A percentile compares a stretch with the other conserved stretches of the same genome.
These are phyloP conservation scores for Stenogyne calaminthoides DNA, from an alignment of 305 asterid genomes.

Conservation along the genomic window DNA sequence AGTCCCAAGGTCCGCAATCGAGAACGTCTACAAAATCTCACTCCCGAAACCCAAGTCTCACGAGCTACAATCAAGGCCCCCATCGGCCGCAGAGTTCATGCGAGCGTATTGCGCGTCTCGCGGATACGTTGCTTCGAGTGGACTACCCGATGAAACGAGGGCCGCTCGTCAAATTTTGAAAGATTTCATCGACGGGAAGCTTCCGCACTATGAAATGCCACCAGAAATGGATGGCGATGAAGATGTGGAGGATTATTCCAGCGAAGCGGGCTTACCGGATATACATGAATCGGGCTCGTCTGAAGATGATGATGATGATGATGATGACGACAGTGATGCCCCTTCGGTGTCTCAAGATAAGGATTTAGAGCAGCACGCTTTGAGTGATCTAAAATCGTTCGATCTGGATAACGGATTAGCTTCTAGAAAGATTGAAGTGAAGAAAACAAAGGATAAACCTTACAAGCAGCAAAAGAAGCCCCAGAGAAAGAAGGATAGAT, in stretches of 20 bases:
- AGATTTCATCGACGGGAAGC: conserved; percentile 91
- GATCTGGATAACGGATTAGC: conserved; percentile 73
- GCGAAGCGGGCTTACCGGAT: conserved; percentile 35
- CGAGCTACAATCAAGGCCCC: conserved; percentile 73
- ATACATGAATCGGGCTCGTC: conserved; percentile 45
- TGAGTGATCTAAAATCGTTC: conserved; percentile 69
- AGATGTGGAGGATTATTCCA: conserved; percentile 26
- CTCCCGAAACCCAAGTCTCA: conserved; percentile 88
- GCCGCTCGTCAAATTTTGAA: conserved; percentile 88
- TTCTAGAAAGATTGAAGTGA: conserved; percentile 32
- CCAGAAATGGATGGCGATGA: conserved; percentile 48
- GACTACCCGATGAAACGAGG: conserved; percentile 90
- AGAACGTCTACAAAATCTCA: conserved; percentile 68
- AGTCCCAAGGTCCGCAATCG: conserved; percentile 74
- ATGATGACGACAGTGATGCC: conserved; percentile 34
- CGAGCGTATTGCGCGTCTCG: conserved; percentile 89
- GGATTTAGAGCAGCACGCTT: conserved; percentile 55
- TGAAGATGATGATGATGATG: background rate
- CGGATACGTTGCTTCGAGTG: conserved; percentile 87
- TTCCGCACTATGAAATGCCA: conserved; percentile 80
- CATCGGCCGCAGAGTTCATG: conserved; percentile 72
- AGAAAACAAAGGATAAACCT: conserved; percentile 49
- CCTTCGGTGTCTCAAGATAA: conserved; percentile 36
- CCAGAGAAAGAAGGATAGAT: conserved; percentile 78
- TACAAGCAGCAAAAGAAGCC: conserved; percentile 91